These are phyloP conservation scores for Kurtzmaniella quercitrusa DNA, from an alignment of 1,139 yeast genomes.

Conservation along the genomic window DNA sequence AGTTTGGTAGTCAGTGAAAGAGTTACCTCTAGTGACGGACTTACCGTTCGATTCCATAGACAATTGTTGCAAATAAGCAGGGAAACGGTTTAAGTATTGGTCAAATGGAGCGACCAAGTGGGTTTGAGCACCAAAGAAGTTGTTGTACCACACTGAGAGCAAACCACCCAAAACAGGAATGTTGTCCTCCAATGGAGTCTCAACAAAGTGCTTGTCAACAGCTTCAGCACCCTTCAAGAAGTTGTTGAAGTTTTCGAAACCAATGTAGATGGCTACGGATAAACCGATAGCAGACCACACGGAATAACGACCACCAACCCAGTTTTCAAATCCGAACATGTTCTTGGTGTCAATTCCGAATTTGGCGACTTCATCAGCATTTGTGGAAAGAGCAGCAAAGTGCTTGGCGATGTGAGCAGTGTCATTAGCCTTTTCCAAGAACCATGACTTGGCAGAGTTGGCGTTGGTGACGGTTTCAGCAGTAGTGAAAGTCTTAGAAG, in stretches of 20 bases:
- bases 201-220: constrained; percentile 82
- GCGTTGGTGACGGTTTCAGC: constrained; percentile 98
- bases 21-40: constrained; percentile 89
- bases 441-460: constrained; percentile 92
- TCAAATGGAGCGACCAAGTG: constrained; percentile 98
- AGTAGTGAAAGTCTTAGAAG: constrained; percentile 97
- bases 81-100: constrained; percentile 98
- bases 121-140: constrained; percentile 96
- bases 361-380: constrained; percentile 83
- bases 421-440: constrained; percentile 69
- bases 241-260: constrained; percentile 85
- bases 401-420: constrained; percentile 83
- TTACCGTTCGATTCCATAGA: constrained; percentile 99
- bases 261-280: constrained; percentile 91
- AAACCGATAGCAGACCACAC: constrained; percentile 99
- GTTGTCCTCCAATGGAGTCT: constrained; percentile 83
- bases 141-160: constrained; percentile 95
- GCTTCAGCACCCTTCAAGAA: constrained; percentile 98
- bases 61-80: constrained; percentile 97
- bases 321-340: constrained; percentile 96
- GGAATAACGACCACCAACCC: constrained; percentile 99
- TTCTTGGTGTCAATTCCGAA: constrained; percentile 96
- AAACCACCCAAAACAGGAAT: constrained; percentile 93
- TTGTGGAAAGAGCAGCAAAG: constrained; percentile 94
- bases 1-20: constrained; percentile 89